Base-by-base conservation (phyloP, 495 filamentous ascomycete species). In the Lasiosphaeriaceae sp. region DNA sequence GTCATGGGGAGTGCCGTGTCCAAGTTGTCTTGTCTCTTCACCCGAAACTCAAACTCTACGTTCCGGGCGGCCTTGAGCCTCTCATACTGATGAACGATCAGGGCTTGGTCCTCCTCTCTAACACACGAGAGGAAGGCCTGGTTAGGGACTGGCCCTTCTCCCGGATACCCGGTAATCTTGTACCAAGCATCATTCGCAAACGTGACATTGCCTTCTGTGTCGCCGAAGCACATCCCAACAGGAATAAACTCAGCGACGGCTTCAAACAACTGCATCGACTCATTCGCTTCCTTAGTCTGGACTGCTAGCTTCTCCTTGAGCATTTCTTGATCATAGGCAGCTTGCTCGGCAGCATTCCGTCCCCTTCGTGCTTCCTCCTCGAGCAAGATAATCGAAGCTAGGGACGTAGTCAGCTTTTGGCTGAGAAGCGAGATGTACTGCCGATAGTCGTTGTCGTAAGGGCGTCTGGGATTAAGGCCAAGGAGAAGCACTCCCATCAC, bases 101-200 rank as follows among this genome's bases (percentile, higher is more conserved):
- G 62, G 0, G 56, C 57, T 17, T 63, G 67, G 50, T 77, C 74
- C 24, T 76, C 73, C 21, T 75, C 72, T 11, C 66, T 69, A 24
- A 75, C 71, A 34, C 72, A 73, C 3, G 66, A 62, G 14, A 75
- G 51, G 46, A 77, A 73, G 16, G 55, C 72, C 34, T 66, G 59
- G 16, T 57, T 66, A 11, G 53, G 54, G 29, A 76, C 59, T 0
- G 67, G 44, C 35, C 66, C 49, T 24, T 55, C 66, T 8, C 61
- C 59, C 4, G 61, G 63, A 34, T 59, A 63, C 2, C 68, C 68
- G 0, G 69, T 74, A 26, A 75, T 72, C 35, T 71, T 67, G 45
- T 71, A 67, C 83, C 85, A 89, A 16, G 83, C 81, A 41, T 88
- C 79, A 67, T 89, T 89, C 46, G 79, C 83, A 60, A 83, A 88